Evolutionary conservation across 2,329 filamentous ascomycete genomes (phyloP).

Genomic region (Aspergillus sp.): DNA sequence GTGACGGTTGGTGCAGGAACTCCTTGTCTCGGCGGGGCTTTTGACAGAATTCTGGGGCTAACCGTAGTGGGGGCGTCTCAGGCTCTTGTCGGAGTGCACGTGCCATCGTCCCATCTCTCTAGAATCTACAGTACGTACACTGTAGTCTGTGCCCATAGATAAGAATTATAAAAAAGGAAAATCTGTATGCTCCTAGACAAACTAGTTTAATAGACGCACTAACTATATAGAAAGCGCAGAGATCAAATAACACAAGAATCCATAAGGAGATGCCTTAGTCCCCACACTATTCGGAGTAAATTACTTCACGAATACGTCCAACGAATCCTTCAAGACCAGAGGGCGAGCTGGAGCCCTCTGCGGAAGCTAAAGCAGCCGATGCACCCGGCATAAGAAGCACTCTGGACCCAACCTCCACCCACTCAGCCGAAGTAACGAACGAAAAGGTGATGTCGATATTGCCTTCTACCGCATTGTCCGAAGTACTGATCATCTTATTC

Average conservation of each 20-base stretch:
- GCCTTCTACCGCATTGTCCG: slow-evolving; percentile 23
- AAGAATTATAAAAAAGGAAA: not conserved
- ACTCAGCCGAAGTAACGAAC: slow-evolving; percentile 59
- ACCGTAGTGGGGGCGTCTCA: slow-evolving; percentile 4
- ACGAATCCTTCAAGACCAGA: slow-evolving; percentile 62
- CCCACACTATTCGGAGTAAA: slow-evolving; percentile 45
- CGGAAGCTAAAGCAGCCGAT: slow-evolving; percentile 48
- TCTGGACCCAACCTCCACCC: slow-evolving; percentile 56
- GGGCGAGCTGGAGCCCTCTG: slow-evolving; percentile 48
- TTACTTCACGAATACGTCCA: slow-evolving; percentile 45
- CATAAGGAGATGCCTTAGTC: not conserved
- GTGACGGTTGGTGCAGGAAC: slow-evolving; percentile 3
- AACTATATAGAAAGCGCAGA: not conserved
- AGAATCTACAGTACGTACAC: not conserved
- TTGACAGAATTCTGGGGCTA: not conserved
- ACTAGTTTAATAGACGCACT: not conserved
- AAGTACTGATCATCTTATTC: slow-evolving; percentile 27
- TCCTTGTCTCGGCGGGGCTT: not conserved
- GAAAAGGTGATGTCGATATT: slow-evolving; percentile 53
- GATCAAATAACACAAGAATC: not conserved
- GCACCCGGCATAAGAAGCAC: slow-evolving; percentile 62
- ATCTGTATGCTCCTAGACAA: not conserved
- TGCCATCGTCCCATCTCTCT: not conserved
- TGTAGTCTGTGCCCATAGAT: not conserved
- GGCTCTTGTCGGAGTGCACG: not conserved